Evolutionary conservation across 169 alveolate genomes (phyloP).

Genomic region (Eimeria brunetti): DNA sequence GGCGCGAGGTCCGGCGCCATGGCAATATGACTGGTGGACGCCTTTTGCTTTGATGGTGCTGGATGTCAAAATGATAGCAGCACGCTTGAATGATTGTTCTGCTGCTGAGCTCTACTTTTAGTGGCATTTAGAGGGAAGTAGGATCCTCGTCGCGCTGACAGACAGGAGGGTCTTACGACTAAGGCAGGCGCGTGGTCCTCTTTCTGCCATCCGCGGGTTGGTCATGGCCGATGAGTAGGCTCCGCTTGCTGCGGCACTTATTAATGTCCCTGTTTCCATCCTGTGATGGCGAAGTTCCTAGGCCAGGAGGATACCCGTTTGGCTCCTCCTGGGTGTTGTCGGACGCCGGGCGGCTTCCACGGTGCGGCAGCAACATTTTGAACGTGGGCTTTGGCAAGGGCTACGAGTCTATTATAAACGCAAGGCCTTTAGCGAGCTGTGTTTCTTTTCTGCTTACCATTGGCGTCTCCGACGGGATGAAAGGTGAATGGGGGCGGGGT

Average conservation of each 20-base stretch:
- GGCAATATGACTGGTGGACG: slow-evolving; percentile 2
- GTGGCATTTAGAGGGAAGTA: slow-evolving; percentile 8
- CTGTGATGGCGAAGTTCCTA: neutral
- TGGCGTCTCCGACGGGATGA: slow-evolving; percentile 21
- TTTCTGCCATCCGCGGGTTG: slow-evolving; percentile 48
- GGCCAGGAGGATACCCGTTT: neutral
- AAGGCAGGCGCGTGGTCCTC: slow-evolving; percentile 21
- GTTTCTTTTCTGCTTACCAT: neutral
- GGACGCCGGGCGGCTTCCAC: slow-evolving; percentile 5
- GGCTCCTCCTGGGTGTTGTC: slow-evolving; percentile 16
- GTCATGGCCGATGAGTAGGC: slow-evolving; percentile 34
- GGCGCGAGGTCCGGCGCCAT: neutral
- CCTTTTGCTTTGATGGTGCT: slow-evolving; percentile 20
- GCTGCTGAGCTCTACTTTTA: neutral
- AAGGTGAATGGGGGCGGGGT: slow-evolving; percentile 24
- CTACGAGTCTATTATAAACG: neutral
- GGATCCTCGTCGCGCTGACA: neutral
- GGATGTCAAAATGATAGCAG: slow-evolving; percentile 1
- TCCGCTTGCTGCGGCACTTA: slow-evolving; percentile 45
- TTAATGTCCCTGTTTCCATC: neutral
- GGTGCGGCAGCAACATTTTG: neutral
- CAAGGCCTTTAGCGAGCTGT: neutral
- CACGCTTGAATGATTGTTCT: neutral
- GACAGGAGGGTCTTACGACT: neutral
- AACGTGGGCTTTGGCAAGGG: neutral